Conservation (phyloP, 495 filamentous ascomycete species). For the Cryomyces minteri region DNA sequence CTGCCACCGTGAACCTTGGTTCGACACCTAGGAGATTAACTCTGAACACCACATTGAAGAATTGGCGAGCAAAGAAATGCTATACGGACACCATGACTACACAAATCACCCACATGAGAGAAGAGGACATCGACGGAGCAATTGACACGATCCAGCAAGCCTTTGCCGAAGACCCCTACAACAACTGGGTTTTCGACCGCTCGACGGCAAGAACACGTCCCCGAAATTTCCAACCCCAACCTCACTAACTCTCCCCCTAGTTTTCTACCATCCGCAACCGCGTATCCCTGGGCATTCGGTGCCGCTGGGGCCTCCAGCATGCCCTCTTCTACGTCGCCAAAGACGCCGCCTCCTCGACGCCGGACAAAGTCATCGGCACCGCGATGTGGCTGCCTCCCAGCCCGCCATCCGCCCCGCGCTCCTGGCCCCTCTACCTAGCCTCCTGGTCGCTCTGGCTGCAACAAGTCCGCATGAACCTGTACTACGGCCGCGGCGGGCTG, state of each 20-base stretch:
- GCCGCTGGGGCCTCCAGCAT: slow-evolving; percentile 41
- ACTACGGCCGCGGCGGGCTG: slow-evolving; percentile 44
- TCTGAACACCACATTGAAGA: too few relatives aligned
- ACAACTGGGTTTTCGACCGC: slow-evolving; percentile 39
- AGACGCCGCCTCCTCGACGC: slow-evolving; percentile 14
- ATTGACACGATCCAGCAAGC: slow-evolving; percentile 38
- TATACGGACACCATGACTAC: slow-evolving; percentile 29
- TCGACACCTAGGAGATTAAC: too few relatives aligned
- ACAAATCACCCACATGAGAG: slow-evolving; percentile 32
- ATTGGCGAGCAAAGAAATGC: not conserved
- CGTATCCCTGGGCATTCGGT: slow-evolving; percentile 41
- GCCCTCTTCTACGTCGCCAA: slow-evolving; percentile 47
- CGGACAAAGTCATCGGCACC: slow-evolving; percentile 34
- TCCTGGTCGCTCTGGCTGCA: slow-evolving; percentile 38
- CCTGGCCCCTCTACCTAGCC: slow-evolving; percentile 37
- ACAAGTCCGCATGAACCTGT: slow-evolving; percentile 42
- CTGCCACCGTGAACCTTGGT: too few relatives aligned
- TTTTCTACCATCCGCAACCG: slow-evolving; percentile 39
- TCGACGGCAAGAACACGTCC: slow-evolving; percentile 23
- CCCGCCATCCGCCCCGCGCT: slow-evolving; percentile 20
- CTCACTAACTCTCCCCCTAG: slow-evolving; percentile 12
- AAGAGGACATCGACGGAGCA: slow-evolving; percentile 41
- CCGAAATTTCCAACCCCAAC: not conserved
- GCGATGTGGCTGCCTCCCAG: slow-evolving; percentile 44
- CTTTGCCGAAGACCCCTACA: slow-evolving; percentile 48